Evolutionary conservation across 148 eudicot species (phyloP).

Genomic region (Vaccinium myrtillus): DNA sequence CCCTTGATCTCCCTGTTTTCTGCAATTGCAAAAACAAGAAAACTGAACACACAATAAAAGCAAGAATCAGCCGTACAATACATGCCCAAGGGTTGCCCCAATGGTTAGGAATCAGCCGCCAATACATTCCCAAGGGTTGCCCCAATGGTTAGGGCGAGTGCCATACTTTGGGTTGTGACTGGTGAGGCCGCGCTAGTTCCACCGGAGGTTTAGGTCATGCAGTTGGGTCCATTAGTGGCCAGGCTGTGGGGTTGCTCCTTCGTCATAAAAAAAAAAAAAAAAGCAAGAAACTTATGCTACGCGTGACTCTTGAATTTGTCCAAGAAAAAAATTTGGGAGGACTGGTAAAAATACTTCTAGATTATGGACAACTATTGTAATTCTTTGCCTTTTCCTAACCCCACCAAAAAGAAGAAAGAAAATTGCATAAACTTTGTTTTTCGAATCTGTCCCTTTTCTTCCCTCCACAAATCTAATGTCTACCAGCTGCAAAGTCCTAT

Average conservation of each 20-base stretch:
- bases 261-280: neutral
- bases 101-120: no score
- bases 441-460: neutral
- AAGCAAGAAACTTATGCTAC: neutral
- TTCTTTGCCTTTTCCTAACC: neutral
- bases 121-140: no score
- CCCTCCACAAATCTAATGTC: neutral
- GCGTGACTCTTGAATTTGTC: neutral
- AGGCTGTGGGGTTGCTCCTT: no score
- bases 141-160: no score
- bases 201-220: no score
- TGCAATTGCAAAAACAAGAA: slow-evolving; percentile 19
- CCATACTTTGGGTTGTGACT: no score
- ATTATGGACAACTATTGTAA: neutral
- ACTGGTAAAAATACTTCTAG: neutral
- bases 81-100: no score
- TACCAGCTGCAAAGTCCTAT: neutral
- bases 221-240: no score
- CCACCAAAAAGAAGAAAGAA: neutral
- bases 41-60: neutral
- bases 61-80: no score
- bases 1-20: slow-evolving; percentile 53
- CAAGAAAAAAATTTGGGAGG: neutral
- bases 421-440: neutral
- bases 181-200: no score